phyloP scores from a whole-genome alignment of 441 rosid genomes.

The Erodium trifolium region DNA sequence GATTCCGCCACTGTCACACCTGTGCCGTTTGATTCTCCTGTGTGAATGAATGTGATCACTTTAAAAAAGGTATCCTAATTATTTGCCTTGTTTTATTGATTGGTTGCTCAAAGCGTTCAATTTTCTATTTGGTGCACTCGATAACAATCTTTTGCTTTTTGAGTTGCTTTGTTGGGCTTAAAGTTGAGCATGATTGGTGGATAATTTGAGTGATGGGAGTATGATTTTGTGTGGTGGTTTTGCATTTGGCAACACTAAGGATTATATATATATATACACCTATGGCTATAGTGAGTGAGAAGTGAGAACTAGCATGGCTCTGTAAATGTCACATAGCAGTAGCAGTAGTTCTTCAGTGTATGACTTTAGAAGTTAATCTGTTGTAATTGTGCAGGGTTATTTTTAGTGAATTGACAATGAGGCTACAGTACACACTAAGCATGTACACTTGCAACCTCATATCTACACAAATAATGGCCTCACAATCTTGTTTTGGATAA shows the following conservation, averaged over 20 bases:
- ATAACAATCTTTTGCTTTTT: neutral
- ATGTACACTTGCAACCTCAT: neutral
- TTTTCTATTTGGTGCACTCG: neutral
- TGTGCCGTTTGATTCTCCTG: conserved; percentile 66
- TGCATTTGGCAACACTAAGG: neutral
- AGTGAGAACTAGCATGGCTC: too few relatives aligned
- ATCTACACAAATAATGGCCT: neutral
- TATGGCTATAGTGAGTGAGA: too few relatives aligned
- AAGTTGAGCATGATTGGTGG: neutral
- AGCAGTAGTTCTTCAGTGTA: too few relatives aligned
- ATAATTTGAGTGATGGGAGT: neutral
- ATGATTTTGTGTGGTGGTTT: neutral
- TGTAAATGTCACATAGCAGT: too few relatives aligned
- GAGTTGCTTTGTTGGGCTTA: neutral
- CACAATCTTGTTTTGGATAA: neutral
- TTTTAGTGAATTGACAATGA: too few relatives aligned
- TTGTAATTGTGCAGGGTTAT: too few relatives aligned
- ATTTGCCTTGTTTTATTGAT: neutral
- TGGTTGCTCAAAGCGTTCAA: neutral
- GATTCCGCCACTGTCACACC: conserved; percentile 44
- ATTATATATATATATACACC: too few relatives aligned
- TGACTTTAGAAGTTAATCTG: too few relatives aligned
- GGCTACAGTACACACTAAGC: too few relatives aligned
- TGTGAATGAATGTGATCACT: conserved; percentile 8
- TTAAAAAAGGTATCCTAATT: neutral